Evolutionary conservation across 257 asterid genomes (phyloP), one percentile per base, ranked within the genome.

Genomic region (Petunia axillaris): DNA sequence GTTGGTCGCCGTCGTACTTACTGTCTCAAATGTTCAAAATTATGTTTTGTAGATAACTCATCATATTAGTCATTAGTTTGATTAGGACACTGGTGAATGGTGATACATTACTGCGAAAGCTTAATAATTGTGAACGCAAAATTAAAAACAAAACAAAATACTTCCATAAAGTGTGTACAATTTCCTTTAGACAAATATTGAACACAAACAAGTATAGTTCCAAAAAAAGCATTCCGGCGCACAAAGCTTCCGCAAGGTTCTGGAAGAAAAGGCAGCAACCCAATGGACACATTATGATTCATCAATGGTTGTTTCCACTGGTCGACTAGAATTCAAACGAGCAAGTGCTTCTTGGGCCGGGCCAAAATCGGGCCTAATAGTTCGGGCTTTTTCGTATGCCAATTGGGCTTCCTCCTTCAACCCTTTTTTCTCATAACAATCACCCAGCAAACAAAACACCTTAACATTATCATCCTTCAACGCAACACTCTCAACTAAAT

Each of bases 381-480:
- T 75, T 54, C 87, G 64, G 0, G 93, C 96, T 52, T 88, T 86
- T 62, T 83, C 82, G 15, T 83, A 90, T 52, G 93, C 89, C 84
- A 78, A 82, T 77, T 76, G 82, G 36, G 97, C 93, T 81, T 88
- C 88, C 25, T 81, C 85, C 1, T 40, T 82, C 87, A 86, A 25
- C 78, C 93, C 94, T 63, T 85, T 88, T 89, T 90, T 90, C 82
- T 86, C 89, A n/a, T 91, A 91, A 78, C 91, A 88, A 57, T 84
- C 90, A 2, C 91, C 97, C 87, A 93, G 66, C 90, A 93, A 79
- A 50, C 85, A 83, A 73, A 48, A 86, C 58, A 86, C 91, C 83
- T 76, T 89, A 2, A 68, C 93, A 84, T 82, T 90, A 75, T 81
- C 91, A 53, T 84, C 86, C 54, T 77, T 89, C 80, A 89, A 75